Evolutionary conservation across 2,329 filamentous ascomycete genomes (phyloP).

Genomic region (Intubia oerlemansii): DNA sequence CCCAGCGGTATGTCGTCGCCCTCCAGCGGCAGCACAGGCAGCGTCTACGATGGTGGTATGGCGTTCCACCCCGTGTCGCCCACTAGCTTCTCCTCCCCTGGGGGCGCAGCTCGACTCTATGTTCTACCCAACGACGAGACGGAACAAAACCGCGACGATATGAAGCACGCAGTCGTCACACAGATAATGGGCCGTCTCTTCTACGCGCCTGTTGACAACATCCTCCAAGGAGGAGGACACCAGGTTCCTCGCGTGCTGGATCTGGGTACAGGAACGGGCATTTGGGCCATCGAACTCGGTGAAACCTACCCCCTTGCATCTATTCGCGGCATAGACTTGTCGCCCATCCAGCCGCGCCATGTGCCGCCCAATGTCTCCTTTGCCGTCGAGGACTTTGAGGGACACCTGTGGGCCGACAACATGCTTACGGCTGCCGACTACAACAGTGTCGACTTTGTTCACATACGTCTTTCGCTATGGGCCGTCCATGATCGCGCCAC

Average conservation of each 20-base stretch:
- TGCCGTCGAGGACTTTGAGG: slow-evolving; percentile 29
- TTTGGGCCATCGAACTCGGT: slow-evolving; percentile 31
- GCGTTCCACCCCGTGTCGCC: too few relatives aligned
- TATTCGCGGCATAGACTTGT: slow-evolving; percentile 27
- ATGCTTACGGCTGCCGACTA: slow-evolving; percentile 16
- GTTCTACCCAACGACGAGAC: slow-evolving; percentile 19
- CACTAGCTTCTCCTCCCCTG: too few relatives aligned
- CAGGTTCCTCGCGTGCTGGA: slow-evolving; percentile 26
- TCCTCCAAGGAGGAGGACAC: slow-evolving; percentile 16
- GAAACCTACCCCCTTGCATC: slow-evolving; percentile 21
- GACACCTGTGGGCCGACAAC: slow-evolving; percentile 22
- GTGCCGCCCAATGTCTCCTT: slow-evolving; percentile 29
- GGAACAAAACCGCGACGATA: slow-evolving; percentile 19
- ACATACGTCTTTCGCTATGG: slow-evolving; percentile 24
- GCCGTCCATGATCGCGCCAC: slow-evolving; percentile 20
- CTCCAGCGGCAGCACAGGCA: too few relatives aligned
- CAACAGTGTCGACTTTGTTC: slow-evolving; percentile 30
- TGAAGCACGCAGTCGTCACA: slow-evolving; percentile 18
- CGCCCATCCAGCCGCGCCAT: slow-evolving; percentile 28
- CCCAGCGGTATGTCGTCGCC: too few relatives aligned
- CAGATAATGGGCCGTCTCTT: slow-evolving; percentile 18
- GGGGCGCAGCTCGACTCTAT: slow-evolving; percentile 6
- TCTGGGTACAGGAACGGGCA: slow-evolving; percentile 28
- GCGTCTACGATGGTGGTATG: too few relatives aligned
- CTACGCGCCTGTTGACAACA: slow-evolving; percentile 20